Evolutionary conservation across 1,284 basidiomycete species (phyloP), one percentile per base, ranked within the genome.

Genomic region (Pseudozyma hubeiensis): DNA sequence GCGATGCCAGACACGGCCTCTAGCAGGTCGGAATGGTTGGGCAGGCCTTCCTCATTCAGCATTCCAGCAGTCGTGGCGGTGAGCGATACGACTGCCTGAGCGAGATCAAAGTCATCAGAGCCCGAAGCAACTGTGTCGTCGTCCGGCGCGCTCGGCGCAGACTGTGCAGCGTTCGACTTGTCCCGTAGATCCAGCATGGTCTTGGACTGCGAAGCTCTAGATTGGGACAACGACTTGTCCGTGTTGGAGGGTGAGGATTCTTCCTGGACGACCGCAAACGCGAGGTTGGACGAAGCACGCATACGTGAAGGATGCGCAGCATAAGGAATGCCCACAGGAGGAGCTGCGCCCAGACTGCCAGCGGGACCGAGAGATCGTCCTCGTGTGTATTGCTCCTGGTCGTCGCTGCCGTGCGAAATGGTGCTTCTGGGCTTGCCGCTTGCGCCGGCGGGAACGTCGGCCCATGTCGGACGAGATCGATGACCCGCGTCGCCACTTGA

Each of bases 211-310:
- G 64, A 68, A 3, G 53, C 50, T 8, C 43, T 56, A 6, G 64
- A 70, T 34, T 62, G 58, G 7, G 64, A 68, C 9, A 50, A 47
- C 1, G 69, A 67, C 1, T 50, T 64, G n/a, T 59, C 67, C 9
- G 67, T 65, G 54, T 70, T 70, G 17, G 67, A 70, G 7, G 66
- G 64, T 19, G 67, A 64, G 1, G 64, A 65, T 35, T 76, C 74
- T 35, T 76, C 74, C 37, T 68, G 64, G 6, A 76, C 69, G 7
- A 68, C 62, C 33, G 62, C 69, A 14, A 67, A 71, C 1, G 74
- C 70, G 14, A 76, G 69, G 9, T 72, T 67, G 19, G 74, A 76
- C 7, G 69, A 71, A 29, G 69, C 69, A 13, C 69, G 74, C 13
- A 67, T 43, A 29, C 65, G 74, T 8, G 54, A 62, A 7, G 64